Conservation (phyloP, 768 basidiomycete species). For the Tricholoma saponaceum region DNA sequence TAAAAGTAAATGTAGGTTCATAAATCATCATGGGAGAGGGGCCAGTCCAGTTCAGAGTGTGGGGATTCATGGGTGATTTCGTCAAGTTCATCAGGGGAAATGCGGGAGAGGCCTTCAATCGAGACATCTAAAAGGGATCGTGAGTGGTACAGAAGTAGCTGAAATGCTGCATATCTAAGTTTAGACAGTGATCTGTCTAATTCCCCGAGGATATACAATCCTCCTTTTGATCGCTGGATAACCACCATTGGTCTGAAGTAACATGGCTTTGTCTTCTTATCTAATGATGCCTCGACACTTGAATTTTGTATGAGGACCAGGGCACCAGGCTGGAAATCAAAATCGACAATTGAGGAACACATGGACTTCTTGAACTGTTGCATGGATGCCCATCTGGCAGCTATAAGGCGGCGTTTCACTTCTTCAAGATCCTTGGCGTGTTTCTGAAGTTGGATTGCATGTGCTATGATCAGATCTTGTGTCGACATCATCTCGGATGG, state of each 20-base stretch:
- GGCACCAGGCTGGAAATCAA: slow-evolving; percentile 9
- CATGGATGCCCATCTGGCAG: slow-evolving; percentile 3
- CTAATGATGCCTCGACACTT: too few species aligned
- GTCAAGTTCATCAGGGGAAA: too few species aligned
- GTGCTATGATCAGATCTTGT: slow-evolving; percentile 8
- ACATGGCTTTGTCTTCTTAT: slow-evolving; percentile 19
- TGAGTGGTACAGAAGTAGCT: too few species aligned
- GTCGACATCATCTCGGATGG: slow-evolving; percentile 4
- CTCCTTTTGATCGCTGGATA: slow-evolving; percentile 8
- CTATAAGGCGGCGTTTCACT: slow-evolving; percentile 7
- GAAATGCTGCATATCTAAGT: too few species aligned
- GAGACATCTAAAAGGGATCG: too few species aligned
- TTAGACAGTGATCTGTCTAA: slow-evolving; percentile 6
- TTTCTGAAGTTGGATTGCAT: slow-evolving; percentile 14
- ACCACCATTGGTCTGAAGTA: slow-evolving; percentile 29
- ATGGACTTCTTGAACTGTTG: slow-evolving; percentile 5
- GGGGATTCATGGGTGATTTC: too few species aligned
- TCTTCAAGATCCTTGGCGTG: slow-evolving; percentile 7
- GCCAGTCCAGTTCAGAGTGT: too few species aligned
- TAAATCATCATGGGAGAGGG: too few species aligned
- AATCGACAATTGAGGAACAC: slow-evolving; percentile 6
- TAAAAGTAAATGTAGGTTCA: too few species aligned
- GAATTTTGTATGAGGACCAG: slow-evolving; percentile 23
- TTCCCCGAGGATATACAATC: slow-evolving; percentile 11
- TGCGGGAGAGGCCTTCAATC: too few species aligned